Evolutionary conservation across 1,284 basidiomycete genomes (phyloP).

Genomic region (Peniophora sp.): DNA sequence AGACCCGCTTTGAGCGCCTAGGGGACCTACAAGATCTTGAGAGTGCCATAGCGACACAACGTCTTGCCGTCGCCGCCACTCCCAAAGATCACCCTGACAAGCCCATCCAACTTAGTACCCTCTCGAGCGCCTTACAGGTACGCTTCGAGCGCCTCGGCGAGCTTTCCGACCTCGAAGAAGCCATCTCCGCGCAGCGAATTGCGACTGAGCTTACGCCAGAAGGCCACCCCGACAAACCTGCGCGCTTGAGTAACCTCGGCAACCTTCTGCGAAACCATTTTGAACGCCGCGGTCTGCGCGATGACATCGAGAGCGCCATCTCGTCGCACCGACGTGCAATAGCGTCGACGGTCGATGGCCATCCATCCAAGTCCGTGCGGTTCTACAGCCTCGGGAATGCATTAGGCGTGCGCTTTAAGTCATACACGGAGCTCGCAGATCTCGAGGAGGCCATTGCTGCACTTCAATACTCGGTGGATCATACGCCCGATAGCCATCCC

Average conservation of each 20-base stretch:
- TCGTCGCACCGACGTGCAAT: neutral
- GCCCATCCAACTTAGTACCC: neutral
- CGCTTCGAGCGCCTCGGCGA: neutral
- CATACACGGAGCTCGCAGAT: neutral
- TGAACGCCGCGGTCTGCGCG: neutral
- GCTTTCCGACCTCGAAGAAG: neutral
- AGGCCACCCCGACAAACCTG: neutral
- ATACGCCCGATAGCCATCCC: neutral
- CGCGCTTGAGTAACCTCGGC: neutral
- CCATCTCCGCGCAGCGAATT: neutral
- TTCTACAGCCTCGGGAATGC: neutral
- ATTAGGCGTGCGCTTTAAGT: neutral
- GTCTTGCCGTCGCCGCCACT: neutral
- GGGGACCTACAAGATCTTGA: neutral
- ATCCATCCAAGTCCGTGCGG: neutral
- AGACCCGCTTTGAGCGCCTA: neutral
- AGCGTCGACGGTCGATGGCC: neutral
- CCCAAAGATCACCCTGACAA: neutral
- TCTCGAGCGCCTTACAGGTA: neutral
- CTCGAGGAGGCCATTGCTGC: neutral
- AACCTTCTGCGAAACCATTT: neutral
- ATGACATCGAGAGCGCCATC: neutral
- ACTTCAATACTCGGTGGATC: neutral
- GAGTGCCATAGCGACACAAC: neutral
- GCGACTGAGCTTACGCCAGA: neutral